These are phyloP conservation scores for Hortaea sp. DNA, from an alignment of 2,329 filamentous ascomycete species.

Conservation along the genomic window DNA sequence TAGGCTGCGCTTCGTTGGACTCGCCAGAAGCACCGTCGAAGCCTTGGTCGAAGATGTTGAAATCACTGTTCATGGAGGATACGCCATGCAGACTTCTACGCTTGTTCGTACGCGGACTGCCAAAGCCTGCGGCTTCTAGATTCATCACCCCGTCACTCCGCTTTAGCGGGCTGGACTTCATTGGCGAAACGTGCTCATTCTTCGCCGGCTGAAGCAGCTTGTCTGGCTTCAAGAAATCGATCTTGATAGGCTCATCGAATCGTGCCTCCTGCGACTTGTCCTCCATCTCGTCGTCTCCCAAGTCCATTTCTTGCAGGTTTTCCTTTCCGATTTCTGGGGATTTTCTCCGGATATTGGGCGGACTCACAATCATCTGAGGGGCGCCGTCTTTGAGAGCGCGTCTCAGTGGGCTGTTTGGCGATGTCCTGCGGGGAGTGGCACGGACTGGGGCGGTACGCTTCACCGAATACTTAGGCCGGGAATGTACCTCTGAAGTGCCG, in stretches of 20 bases:
- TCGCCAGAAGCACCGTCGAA: constrained; percentile 20
- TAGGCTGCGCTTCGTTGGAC: constrained; percentile 10
- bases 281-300: constrained; percentile 14
- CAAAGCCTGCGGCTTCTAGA: constrained; percentile 64
- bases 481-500: constrained; percentile 10
- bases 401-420: constrained; percentile 72
- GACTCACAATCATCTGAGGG: constrained; percentile 60
- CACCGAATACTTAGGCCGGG: constrained; percentile 37
- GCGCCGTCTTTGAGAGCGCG: constrained; percentile 61
- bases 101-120: constrained; percentile 73
- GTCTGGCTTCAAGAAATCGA: constrained; percentile 39
- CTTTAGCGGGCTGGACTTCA: constrained; percentile 75
- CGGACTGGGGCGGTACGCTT: constrained; percentile 18
- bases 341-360: constrained; percentile 36
- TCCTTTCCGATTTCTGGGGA: constrained; percentile 38
- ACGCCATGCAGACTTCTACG: constrained; percentile 76
- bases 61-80: constrained; percentile 51
- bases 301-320: constrained; percentile 26
- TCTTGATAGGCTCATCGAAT: constrained; percentile 37
- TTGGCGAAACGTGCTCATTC: constrained; percentile 40
- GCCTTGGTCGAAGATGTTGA: constrained; percentile 67
- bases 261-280: constrained; percentile 13
- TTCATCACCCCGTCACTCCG: constrained; percentile 85
- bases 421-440: constrained; percentile 53
- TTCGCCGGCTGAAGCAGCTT: constrained; percentile 33